phyloP scores from a whole-genome alignment of 2,329 filamentous ascomycete genomes.

The Colletotrichum truncatum region DNA sequence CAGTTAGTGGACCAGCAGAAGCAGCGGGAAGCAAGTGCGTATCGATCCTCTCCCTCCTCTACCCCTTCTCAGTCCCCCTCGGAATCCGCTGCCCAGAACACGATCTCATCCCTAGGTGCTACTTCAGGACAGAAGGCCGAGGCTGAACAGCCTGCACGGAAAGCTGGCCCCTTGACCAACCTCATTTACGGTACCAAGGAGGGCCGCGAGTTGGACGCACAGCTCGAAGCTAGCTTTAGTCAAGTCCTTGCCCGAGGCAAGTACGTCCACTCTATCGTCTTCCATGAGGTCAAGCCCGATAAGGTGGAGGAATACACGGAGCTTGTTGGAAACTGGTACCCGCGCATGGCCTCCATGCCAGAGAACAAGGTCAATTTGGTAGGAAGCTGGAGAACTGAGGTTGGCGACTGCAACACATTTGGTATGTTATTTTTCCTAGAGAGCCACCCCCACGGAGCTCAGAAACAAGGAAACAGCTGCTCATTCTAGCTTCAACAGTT shows the following conservation, averaged over 20 bases:
- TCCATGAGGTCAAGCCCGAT: slow-evolving; percentile 94
- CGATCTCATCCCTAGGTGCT: slow-evolving; percentile 73
- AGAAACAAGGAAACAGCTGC: slow-evolving; percentile 2
- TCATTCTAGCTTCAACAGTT: slow-evolving; percentile 63
- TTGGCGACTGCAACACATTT: slow-evolving; percentile 97
- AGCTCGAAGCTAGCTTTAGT: slow-evolving; percentile 95
- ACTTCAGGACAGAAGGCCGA: slow-evolving; percentile 67
- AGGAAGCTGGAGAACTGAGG: slow-evolving; percentile 97
- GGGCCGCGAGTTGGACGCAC: slow-evolving; percentile 90
- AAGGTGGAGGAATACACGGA: slow-evolving; percentile 95
- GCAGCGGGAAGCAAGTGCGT: slow-evolving; percentile 87
- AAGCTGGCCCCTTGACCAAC: slow-evolving; percentile 79
- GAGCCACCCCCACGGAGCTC: background rate
- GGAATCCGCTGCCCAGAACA: slow-evolving; percentile 57
- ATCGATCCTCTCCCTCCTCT: slow-evolving; percentile 49
- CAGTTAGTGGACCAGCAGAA: slow-evolving; percentile 80
- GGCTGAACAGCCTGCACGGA: slow-evolving; percentile 67
- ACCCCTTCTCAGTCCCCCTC: slow-evolving; percentile 51
- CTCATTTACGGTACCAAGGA: slow-evolving; percentile 98
- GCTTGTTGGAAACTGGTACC: slow-evolving; percentile 91
- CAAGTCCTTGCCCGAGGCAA: slow-evolving; percentile 95
- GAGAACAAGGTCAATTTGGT: slow-evolving; percentile 97
- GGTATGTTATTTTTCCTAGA: slow-evolving; percentile 62
- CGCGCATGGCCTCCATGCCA: slow-evolving; percentile 81
- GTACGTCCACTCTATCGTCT: slow-evolving; percentile 97